These are phyloP conservation scores for Pholiota adiposa DNA, from an alignment of 1,284 basidiomycete genomes.

Conservation along the genomic window DNA sequence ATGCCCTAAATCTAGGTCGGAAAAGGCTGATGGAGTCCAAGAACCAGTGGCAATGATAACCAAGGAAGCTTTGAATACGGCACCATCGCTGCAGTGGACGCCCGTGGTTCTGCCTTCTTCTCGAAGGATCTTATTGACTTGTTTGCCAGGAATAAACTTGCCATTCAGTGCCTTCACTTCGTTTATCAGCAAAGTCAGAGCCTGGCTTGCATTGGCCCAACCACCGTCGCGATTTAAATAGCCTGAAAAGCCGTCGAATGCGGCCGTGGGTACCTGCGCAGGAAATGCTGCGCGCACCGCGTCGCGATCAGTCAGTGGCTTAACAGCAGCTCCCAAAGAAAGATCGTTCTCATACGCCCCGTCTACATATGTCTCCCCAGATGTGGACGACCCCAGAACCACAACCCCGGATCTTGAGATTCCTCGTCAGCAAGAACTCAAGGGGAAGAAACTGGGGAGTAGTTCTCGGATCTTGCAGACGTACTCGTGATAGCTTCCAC, in stretches of 20 bases:
- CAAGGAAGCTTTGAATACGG: constrained; percentile 53
- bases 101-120: constrained; percentile 54
- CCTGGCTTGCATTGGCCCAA: constrained; percentile 84
- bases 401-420: constrained; percentile 63
- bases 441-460: background rate
- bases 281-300: constrained; percentile 53
- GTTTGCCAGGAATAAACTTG: constrained; percentile 59
- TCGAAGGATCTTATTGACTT: constrained; percentile 54
- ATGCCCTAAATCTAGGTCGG: constrained; percentile 52
- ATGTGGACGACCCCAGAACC: constrained; percentile 43
- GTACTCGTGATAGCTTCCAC: constrained; percentile 81
- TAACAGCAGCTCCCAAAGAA: constrained; percentile 52
- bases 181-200: constrained; percentile 59
- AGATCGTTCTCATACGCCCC: constrained; percentile 63
- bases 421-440: background rate
- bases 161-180: constrained; percentile 67
- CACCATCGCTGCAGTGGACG: constrained; percentile 68
- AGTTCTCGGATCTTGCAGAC: constrained; percentile 35
- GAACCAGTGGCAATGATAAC: constrained; percentile 77
- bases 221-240: constrained; percentile 83
- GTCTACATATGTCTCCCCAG: constrained; percentile 45
- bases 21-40: constrained; percentile 85
- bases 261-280: constrained; percentile 33
- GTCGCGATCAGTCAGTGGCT: constrained; percentile 40
- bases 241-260: constrained; percentile 44